phyloP scores from a whole-genome alignment of 352 stramenopile species.

The Pythium guiyangense region DNA sequence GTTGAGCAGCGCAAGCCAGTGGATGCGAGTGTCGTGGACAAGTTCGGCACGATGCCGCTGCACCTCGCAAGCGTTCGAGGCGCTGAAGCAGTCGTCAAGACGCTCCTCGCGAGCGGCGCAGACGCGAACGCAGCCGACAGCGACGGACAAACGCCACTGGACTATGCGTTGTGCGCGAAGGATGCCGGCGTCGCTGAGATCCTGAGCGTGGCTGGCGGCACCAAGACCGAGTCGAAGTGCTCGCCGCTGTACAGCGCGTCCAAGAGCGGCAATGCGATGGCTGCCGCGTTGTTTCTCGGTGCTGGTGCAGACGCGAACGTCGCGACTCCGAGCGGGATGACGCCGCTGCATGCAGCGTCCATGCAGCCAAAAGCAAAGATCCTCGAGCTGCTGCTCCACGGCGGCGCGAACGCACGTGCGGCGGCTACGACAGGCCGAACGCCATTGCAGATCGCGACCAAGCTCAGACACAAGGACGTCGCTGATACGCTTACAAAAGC shows the following conservation, averaged over 20 bases:
- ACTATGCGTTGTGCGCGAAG: no score
- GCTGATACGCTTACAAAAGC: not conserved
- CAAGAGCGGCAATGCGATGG: not conserved
- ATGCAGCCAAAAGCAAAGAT: not conserved
- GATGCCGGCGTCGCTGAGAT: no score
- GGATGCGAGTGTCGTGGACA: no score
- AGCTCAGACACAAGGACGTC: not conserved
- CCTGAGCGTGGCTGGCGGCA: no score
- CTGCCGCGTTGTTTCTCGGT: not conserved
- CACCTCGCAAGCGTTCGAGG: no score
- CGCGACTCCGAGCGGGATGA: not conserved
- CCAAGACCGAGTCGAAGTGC: no score
- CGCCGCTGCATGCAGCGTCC: not conserved
- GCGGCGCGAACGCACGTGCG: not conserved
- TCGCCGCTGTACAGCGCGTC: not conserved
- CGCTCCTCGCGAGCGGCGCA: no score
- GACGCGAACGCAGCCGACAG: no score
- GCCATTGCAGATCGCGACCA: slow-evolving; percentile 1
- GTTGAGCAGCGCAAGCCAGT: no score
- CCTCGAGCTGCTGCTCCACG: not conserved
- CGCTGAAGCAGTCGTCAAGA: no score
- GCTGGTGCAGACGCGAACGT: not conserved
- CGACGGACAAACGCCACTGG: no score
- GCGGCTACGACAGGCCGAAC: not conserved
- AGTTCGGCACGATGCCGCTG: no score